These are phyloP conservation scores for Schwanniomyces vanrijiae DNA, from an alignment of 805 yeast species.

Conservation along the genomic window DNA sequence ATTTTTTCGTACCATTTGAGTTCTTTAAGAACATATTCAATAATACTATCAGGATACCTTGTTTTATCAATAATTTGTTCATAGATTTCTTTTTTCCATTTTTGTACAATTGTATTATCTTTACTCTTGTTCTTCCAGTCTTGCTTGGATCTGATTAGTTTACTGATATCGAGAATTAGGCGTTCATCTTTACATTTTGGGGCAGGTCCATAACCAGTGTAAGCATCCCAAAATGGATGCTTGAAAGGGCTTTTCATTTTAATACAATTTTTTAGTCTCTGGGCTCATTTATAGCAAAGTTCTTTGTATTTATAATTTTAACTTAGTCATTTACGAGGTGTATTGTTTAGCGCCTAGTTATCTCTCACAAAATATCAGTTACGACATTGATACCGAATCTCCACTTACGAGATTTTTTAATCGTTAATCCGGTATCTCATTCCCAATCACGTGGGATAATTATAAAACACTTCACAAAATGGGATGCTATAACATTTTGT, in stretches of 20 bases:
- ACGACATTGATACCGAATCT: too few species aligned
- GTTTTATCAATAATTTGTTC: conserved; percentile 11
- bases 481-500: too few species aligned
- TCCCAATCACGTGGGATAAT: too few species aligned
- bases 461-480: too few species aligned
- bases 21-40: conserved; percentile 27
- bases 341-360: too few species aligned
- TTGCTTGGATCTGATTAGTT: conserved; percentile 15
- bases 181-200: conserved; percentile 15
- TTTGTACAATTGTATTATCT: conserved; percentile 10
- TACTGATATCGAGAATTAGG: conserved; percentile 14
- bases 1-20: conserved; percentile 25
- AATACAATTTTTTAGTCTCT: not conserved
- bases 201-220: conserved; percentile 11
- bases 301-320: too few species aligned
- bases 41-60: conserved; percentile 15
- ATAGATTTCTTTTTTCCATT: conserved; percentile 20
- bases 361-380: too few species aligned
- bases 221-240: conserved; percentile 17
- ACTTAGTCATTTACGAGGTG: not conserved
- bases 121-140: conserved; percentile 19
- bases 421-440: too few species aligned
- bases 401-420: too few species aligned
- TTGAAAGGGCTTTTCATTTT: conserved; percentile 8
- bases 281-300: too few species aligned